Conservation (phyloP, 805 yeast genomes). For the Pichia cabralensis region DNA sequence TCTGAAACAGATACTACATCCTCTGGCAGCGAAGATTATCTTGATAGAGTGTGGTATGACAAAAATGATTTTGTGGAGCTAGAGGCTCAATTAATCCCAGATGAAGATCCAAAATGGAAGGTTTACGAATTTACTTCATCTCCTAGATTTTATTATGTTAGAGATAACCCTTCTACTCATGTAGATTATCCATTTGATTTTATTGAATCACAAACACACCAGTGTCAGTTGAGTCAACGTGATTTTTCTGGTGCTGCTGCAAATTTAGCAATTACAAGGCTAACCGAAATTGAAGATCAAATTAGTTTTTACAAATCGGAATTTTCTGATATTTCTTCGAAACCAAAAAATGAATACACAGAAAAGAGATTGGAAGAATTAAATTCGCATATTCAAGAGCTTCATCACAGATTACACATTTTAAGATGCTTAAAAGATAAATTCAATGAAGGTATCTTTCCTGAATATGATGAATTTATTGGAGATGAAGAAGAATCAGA, state of each 20-base stretch:
- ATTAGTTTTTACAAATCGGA: conserved; percentile 23
- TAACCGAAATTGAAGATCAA: conserved; percentile 30
- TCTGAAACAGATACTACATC: conserved; percentile 13
- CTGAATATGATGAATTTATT: conserved; percentile 18
- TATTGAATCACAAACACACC: conserved; percentile 48
- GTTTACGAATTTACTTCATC: conserved; percentile 44
- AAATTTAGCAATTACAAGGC: conserved; percentile 31
- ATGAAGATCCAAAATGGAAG: conserved; percentile 30
- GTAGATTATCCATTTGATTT: conserved; percentile 48
- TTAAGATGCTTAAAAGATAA: conserved; percentile 16
- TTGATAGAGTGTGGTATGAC: conserved; percentile 50
- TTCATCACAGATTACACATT: conserved; percentile 23
- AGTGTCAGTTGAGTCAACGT: conserved; percentile 47
- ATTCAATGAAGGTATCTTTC: conserved; percentile 20
- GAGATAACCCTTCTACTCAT: conserved; percentile 37
- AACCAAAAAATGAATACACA: conserved; percentile 5
- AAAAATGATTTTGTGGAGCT: conserved; percentile 67
- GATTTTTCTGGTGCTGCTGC: conserved; percentile 50
- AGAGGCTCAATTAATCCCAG: conserved; percentile 36
- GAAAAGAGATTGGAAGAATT: conserved; percentile 16
- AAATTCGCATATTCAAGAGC: conserved; percentile 19
- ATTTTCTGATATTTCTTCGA: conserved; percentile 14
- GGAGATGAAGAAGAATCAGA: conserved; percentile 16
- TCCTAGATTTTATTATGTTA: conserved; percentile 51
- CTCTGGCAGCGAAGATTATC: conserved; percentile 9